Conservation (phyloP, 164 flowering plant genomes). For the Pachysandra terminalis region DNA sequence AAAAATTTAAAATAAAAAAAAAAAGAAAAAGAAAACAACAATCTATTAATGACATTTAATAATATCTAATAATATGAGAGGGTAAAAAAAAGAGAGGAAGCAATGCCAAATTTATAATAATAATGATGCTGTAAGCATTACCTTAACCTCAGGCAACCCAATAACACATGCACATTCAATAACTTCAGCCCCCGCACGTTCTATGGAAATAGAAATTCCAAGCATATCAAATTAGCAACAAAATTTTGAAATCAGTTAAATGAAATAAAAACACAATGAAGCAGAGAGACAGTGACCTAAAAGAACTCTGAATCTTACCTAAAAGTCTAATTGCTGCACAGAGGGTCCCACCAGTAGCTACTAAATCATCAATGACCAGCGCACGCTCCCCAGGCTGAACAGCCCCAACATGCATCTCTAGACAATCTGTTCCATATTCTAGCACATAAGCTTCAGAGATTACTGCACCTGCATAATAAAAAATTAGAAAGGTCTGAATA, state of each 20-base stretch:
- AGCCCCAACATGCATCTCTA: constrained; percentile 92
- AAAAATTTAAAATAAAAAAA: no score
- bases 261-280: not conserved
- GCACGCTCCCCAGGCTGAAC: constrained; percentile 75
- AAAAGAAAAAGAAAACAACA: no score
- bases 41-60: no score
- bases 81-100: no score
- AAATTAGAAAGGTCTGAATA: not conserved
- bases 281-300: not conserved
- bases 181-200: constrained; percentile 80
- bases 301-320: constrained; percentile 35
- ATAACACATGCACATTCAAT: constrained; percentile 92
- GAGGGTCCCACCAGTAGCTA: constrained; percentile 95
- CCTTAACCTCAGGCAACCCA: constrained; percentile 79
- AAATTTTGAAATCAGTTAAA: not conserved
- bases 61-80: no score
- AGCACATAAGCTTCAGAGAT: constrained; percentile 79
- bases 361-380: constrained; percentile 81
- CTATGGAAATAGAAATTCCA: constrained; percentile 26
- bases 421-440: constrained; percentile 85
- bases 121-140: constrained; percentile 13
- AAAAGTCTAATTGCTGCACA: constrained; percentile 78
- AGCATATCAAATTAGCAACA: not conserved
- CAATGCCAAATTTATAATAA: no score
- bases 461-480: constrained; percentile 46